Conservation (phyloP, 2,329 filamentous ascomycete species). For the Ceratocystis papillata region DNA sequence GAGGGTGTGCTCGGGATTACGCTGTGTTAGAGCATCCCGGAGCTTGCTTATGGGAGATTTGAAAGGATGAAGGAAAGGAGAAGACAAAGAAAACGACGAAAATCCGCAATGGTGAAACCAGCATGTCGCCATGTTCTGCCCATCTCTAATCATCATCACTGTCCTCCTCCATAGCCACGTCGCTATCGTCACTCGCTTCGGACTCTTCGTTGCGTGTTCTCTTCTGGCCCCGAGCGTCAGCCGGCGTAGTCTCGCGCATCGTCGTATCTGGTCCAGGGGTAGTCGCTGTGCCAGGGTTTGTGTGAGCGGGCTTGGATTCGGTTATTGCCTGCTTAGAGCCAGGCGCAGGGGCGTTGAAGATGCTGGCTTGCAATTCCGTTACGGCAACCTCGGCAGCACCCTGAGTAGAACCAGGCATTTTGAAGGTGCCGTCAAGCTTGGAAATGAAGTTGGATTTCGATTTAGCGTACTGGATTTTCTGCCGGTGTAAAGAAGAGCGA, state of each 20-base stretch:
- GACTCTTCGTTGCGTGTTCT: slow-evolving; percentile 58
- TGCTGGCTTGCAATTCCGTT: slow-evolving; percentile 66
- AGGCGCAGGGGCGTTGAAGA: slow-evolving; percentile 59
- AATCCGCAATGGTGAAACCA: background rate
- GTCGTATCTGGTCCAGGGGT: slow-evolving; percentile 33
- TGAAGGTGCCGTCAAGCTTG: slow-evolving; percentile 85
- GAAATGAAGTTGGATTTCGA: slow-evolving; percentile 78
- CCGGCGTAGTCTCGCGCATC: slow-evolving; percentile 43
- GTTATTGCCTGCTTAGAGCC: slow-evolving; percentile 35
- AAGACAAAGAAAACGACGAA: background rate
- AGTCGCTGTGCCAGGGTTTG: slow-evolving; percentile 36
- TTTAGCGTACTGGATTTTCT: slow-evolving; percentile 90
- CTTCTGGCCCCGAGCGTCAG: slow-evolving; percentile 55
- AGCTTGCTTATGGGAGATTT: background rate
- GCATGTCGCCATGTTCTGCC: background rate
- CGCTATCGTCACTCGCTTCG: slow-evolving; percentile 58
- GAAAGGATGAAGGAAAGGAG: background rate
- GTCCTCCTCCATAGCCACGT: slow-evolving; percentile 58
- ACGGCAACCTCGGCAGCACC: slow-evolving; percentile 49
- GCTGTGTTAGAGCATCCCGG: background rate
- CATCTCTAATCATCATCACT: slow-evolving; percentile 57
- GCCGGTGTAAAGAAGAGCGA: slow-evolving; percentile 5
- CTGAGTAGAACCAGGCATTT: slow-evolving; percentile 48
- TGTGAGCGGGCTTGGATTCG: slow-evolving; percentile 31
- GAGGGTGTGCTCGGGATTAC: background rate